Base-by-base conservation (phyloP, 192 early-diverging fungal species). In the Coemansia aciculifera region DNA sequence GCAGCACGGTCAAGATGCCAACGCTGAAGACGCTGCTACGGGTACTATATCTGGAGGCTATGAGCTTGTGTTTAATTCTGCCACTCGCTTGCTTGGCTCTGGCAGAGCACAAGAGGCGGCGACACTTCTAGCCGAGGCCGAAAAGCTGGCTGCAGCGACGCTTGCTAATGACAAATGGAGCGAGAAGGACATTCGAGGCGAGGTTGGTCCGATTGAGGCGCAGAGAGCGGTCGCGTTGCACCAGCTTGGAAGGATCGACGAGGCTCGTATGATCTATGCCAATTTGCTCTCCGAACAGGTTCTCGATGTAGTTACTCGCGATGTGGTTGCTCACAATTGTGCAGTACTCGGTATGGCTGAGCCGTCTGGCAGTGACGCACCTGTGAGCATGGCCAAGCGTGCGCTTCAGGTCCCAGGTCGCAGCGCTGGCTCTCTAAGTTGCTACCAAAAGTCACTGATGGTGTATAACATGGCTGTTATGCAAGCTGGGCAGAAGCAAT, bases 61-160 rank as follows among this genome's bases (percentile, higher is more conserved):
- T 23, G 79, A 82, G 69, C 66, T 82, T 7, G 57, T 74, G 57
- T 82, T 77, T 34, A 82, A 82, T 39, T 38, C 36, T 9, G 75
- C 74, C 5, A 77, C 79, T 8, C 37, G 43, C n/a, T 42, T 74
- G n/a, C 43, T 82, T 34, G 79, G 72, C n/a, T 44, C 52, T 21
- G 75, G 66, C 11, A 67, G 56, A 32, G 39, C 39, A 2, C 52
- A 71, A 24, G 69, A 74, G n/a, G 79, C 79, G 1, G 62, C 36
- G 2, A 52, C 36, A 19, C 52, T 82, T 17, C 65, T 82, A 27
- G 42, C 17, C 10, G 54, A 42, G n/a, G 74, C 79, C 19, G 59
- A 6, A 11, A 43, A 38, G 31, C 68, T 60, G 15, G 79, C 79
- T 10, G 51, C 46, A 42, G 40, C 62, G 36, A 38, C 66, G 37